phyloP scores from a whole-genome alignment of 345 rosid genomes.

The Eucalyptus regnans region DNA sequence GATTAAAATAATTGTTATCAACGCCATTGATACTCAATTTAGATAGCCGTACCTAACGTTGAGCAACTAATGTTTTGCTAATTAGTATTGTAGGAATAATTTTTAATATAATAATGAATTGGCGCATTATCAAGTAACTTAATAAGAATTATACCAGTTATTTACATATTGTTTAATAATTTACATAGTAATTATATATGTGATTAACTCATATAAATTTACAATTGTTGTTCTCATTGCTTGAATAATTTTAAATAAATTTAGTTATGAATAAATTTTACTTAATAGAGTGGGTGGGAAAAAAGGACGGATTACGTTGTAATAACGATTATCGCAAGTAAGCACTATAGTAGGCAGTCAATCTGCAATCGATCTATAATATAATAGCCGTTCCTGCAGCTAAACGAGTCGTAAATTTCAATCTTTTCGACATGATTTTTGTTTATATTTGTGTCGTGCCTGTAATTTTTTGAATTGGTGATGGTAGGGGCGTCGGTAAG shows the following conservation, averaged over 20 bases:
- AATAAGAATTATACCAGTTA: neutral
- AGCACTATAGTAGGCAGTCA: no score
- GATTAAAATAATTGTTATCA: neutral
- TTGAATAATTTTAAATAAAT: neutral
- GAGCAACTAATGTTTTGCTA: neutral
- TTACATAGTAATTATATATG: neutral
- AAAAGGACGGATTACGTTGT: no score
- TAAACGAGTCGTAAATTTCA: no score
- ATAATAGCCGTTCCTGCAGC: no score
- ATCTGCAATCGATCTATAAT: no score
- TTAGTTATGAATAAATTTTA: neutral
- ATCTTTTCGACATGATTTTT: no score
- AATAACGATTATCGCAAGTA: no score
- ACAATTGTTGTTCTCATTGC: neutral
- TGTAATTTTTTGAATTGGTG: no score
- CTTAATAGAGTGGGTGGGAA: neutral
- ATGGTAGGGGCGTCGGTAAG: no score
- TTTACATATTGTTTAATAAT: neutral
- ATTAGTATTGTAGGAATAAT: neutral
- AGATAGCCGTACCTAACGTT: rapidly evolving
- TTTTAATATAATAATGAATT: neutral
- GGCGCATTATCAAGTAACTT: neutral
- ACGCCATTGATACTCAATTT: neutral
- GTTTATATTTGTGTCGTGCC: no score
- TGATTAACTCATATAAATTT: neutral